phyloP scores from a whole-genome alignment of 2,329 filamentous ascomycete genomes.

The Coniochaeta ligniaria region DNA sequence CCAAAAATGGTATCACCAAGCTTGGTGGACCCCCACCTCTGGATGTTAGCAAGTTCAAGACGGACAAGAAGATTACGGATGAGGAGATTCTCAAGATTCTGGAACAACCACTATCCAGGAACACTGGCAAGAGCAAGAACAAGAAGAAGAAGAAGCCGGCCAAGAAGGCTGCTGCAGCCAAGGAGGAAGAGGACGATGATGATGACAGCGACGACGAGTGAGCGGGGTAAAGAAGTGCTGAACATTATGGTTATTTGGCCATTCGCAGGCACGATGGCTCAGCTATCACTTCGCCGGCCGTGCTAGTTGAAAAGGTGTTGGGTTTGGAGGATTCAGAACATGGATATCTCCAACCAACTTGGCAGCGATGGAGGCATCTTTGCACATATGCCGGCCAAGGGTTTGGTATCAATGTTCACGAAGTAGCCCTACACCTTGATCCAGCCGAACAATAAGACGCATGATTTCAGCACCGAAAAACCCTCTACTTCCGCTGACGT shows the following conservation, averaged over 20 bases:
- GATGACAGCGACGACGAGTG: slow-evolving; percentile 29
- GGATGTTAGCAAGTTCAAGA: slow-evolving; percentile 78
- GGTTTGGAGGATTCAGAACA: background rate
- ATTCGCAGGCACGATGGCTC: background rate
- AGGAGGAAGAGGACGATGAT: slow-evolving; percentile 18
- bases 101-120: slow-evolving; percentile 77
- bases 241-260: background rate
- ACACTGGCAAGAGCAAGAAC: slow-evolving; percentile 89
- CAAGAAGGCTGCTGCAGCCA: slow-evolving; percentile 32
- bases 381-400: background rate
- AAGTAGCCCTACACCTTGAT: background rate
- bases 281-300: background rate
- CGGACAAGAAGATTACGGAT: slow-evolving; percentile 96
- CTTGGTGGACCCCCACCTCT: slow-evolving; percentile 68
- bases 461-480: background rate
- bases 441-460: background rate
- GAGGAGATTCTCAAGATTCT: slow-evolving; percentile 94
- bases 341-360: background rate
- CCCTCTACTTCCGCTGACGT: background rate
- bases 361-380: background rate
- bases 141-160: slow-evolving; percentile 63
- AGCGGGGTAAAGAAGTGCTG: background rate
- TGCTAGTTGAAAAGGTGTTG: background rate
- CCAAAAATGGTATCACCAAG: slow-evolving; percentile 92
- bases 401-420: background rate